Evolutionary conservation across 495 filamentous ascomycete genomes (phyloP), one percentile per base, ranked within the genome.

Genomic region (Achaetomiella virescens): DNA sequence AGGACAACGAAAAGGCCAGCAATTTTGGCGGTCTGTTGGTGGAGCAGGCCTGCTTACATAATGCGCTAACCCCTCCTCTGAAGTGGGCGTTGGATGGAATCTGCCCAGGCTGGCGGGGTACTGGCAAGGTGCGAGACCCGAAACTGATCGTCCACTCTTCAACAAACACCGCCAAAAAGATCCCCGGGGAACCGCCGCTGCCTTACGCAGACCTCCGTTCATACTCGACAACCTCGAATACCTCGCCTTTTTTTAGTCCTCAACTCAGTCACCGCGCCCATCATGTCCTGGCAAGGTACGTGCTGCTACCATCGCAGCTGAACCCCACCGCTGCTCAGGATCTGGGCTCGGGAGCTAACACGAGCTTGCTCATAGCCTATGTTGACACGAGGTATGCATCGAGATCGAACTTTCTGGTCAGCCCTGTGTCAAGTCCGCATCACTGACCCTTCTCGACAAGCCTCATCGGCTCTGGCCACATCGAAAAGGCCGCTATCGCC

Each of bases 401-500:
- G 17, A 33, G 24, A 29, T 14, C 42, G 27, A 31, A 9, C 27
- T 9, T 9, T 31, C 27, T 31, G 4, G 5, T 31, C 9, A 9
- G 9, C 27, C 4, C 27, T 9, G 27, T 17, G 18, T 4, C 14
- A 15, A 36, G 20, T 35, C 6, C 29, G 7, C n/a, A 52, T 51
- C 8, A 22, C 48, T 54, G 54, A 53, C 56, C 6, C 20, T 8
- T 10, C 29, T 18, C 25, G 31, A 10, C 29, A 51, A 91, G 91
- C 82, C 82, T 97, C 61, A 81, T 97, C 66, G 89, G 81, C 74
- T 84, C 79, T 61, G 84, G 84, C 64, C 86, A 93, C 71, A 75
- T 96, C 72, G 87, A 93, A 78, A 85, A 88, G 75, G 93, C 83
- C 63, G 88, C 88, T 66, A 95, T 97, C 71, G 83, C 92, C 75